Evolutionary conservation across 2,329 filamentous ascomycete species (phyloP).

Genomic region (Corynespora cassiicola): DNA sequence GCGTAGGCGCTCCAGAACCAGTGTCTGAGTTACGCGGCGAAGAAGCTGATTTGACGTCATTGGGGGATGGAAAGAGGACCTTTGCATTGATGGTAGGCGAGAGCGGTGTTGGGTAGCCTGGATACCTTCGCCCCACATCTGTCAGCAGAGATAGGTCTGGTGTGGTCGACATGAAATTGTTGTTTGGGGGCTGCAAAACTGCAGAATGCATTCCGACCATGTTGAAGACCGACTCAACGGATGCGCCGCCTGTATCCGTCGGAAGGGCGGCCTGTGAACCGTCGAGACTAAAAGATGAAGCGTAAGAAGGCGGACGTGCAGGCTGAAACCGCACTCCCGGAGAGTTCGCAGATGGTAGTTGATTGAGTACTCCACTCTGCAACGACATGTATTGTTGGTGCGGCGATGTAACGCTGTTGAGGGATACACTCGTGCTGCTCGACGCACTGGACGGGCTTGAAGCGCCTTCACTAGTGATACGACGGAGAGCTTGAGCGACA

Average conservation of each 20-base stretch:
- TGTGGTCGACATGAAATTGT: slow-evolving; percentile 1
- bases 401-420: slow-evolving; percentile 11
- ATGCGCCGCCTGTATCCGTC: slow-evolving; percentile 1
- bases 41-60: no score
- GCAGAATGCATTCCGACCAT: slow-evolving; percentile 20
- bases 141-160: slow-evolving; percentile 29
- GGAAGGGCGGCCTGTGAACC: slow-evolving; percentile 10
- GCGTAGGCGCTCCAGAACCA: no score
- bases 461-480: slow-evolving; percentile 35
- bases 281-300: slow-evolving; percentile 21
- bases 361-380: slow-evolving; percentile 15
- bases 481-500: slow-evolving; percentile 33
- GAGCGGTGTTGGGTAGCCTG: slow-evolving; percentile 38
- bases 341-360: slow-evolving; percentile 5
- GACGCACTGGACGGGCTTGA: slow-evolving; percentile 15
- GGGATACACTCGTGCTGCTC: slow-evolving; percentile 22
- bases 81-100: slow-evolving; percentile 38
- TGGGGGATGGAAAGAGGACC: slow-evolving; percentile 34
- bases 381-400: no score
- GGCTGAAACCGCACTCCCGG: slow-evolving; percentile 1
- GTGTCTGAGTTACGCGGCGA: no score
- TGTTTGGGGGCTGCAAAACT: slow-evolving; percentile 4
- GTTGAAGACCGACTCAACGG: slow-evolving; percentile 21
- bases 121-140: slow-evolving; percentile 35
- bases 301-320: slow-evolving; percentile 11